phyloP scores from a whole-genome alignment of 805 yeast species.

The Scheffersomyces spartinae region DNA sequence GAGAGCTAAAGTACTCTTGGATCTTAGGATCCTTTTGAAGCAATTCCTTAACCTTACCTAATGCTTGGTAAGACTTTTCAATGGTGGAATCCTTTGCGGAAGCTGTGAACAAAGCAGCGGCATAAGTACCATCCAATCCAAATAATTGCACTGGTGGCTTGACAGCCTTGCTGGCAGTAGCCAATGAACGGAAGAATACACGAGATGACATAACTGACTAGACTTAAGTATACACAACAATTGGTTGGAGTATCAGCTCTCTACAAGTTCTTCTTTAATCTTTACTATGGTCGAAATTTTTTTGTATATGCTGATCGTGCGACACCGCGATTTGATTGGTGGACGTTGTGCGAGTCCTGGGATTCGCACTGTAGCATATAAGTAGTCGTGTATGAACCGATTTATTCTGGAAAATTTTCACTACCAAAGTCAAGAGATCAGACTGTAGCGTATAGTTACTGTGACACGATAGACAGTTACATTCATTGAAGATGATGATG shows the following conservation, averaged over 20 bases:
- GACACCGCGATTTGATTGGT: too few relatives aligned
- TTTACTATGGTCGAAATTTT: slow-evolving; percentile 1
- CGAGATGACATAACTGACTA: slow-evolving; percentile 46
- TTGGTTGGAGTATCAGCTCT: too few relatives aligned
- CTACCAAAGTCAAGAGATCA: too few relatives aligned
- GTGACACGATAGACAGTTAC: too few relatives aligned
- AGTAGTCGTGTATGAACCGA: too few relatives aligned
- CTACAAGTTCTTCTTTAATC: not conserved
- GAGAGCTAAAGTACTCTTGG: slow-evolving; percentile 55
- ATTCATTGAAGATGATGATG: too few relatives aligned
- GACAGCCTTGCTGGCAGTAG: slow-evolving; percentile 53
- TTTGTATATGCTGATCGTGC: too few relatives aligned
- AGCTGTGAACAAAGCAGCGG: slow-evolving; percentile 87
- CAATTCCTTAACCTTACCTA: slow-evolving; percentile 43
- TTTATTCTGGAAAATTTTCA: too few relatives aligned
- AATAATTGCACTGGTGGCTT: slow-evolving; percentile 89
- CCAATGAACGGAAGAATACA: slow-evolving; percentile 59
- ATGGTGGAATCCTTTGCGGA: slow-evolving; percentile 73
- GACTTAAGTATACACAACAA: slow-evolving; percentile 2
- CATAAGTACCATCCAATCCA: slow-evolving; percentile 96
- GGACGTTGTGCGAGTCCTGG: too few relatives aligned
- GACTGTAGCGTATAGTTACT: too few relatives aligned
- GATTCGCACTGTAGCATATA: too few relatives aligned
- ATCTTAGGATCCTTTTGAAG: slow-evolving; percentile 56
- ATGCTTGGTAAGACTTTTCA: slow-evolving; percentile 57